These are phyloP conservation scores for Sarocladium brachiariae DNA, from an alignment of 2,329 filamentous ascomycete genomes.

Conservation along the genomic window DNA sequence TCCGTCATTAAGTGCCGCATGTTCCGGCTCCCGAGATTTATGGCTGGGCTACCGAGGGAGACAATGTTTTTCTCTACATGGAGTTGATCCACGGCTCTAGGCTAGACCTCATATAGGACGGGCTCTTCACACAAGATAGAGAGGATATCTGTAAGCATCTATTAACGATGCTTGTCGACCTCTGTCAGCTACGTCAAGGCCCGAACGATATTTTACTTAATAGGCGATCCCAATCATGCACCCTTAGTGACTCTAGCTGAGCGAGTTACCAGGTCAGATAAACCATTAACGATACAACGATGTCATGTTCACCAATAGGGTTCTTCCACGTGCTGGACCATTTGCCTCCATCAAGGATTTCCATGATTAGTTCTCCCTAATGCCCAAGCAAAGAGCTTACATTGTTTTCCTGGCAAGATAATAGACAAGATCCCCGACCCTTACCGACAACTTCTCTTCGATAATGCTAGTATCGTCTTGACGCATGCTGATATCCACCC, in stretches of 20 bases:
- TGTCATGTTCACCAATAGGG: conserved; percentile 8
- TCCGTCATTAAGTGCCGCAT: conserved; percentile 7
- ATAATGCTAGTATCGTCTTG: conserved; percentile 12
- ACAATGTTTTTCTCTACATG: conserved; percentile 11
- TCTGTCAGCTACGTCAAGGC: conserved; percentile 9
- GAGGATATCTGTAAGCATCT: conserved; percentile 10
- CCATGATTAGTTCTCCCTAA: conserved; percentile 13
- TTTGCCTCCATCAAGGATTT: conserved; percentile 11
- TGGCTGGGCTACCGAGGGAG: conserved; percentile 8
- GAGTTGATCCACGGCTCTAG: conserved; percentile 9
- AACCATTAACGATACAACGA: conserved; percentile 9
- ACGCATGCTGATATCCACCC: conserved; percentile 21
- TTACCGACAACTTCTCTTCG: neutral
- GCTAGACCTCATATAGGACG: conserved; percentile 9
- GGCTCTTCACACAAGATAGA: neutral
- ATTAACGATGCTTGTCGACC: neutral
- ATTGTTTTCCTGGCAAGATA: neutral
- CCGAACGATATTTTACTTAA: conserved; percentile 8
- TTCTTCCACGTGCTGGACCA: conserved; percentile 10
- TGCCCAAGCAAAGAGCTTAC: conserved; percentile 1
- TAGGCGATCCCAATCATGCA: conserved; percentile 4
- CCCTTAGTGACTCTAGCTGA: neutral
- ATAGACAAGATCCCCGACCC: conserved; percentile 5
- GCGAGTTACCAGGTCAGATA: conserved; percentile 11
- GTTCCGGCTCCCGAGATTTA: conserved; percentile 16